Evolutionary conservation across 2,329 filamentous ascomycete genomes (phyloP), one percentile per base, ranked within the genome.

Genomic region (Coleophoma cylindrospora): DNA sequence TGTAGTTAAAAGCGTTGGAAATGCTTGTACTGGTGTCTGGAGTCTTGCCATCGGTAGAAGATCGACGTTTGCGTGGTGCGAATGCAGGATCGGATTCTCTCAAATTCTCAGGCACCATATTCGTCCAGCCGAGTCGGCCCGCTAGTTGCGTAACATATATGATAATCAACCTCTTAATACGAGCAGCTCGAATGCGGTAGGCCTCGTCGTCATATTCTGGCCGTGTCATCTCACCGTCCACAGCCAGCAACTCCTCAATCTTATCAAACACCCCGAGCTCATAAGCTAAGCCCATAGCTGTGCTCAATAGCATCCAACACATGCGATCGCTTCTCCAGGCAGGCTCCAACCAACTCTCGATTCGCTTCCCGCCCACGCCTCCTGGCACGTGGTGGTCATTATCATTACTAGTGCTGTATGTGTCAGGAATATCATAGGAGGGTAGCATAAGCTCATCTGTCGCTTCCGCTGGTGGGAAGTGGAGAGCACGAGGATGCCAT

Each of bases 301-400:
- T 95, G 63, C 90, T 95, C 32, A 97, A 77, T 13, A 97, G 74
- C 90, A 96, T 96, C 92, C 92, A 96, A 64, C 89, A 95, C 89
- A 96, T 95, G 49, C 91, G 87, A 63, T 96, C 92, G 56, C 87
- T 90, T 60, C 92, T 80, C 90, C 92, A 96, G 9, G 90, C 92
- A 2, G 94, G 94, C 67, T 99, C 94, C 4, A 97, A 81, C 90
- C 94, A 97, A 66, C 90, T 92, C 64, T 96, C 91, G 56, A 96
- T 94, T 27, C 91, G 77, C 66, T 88, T 86, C 10, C 89, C 90
- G 41, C 90, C 89, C 17, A 90, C 79, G n/a, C 82, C 81, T 52
- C 68, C 66, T 7, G 70, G 70, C 47, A 72, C 67, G 50, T 68
- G 57, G 48, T 64, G 67, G 19, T 66, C 66, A 48, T 73, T 54